Conservation (phyloP, 2,329 filamentous ascomycete genomes). For the Sclerotinia trifoliorum region DNA sequence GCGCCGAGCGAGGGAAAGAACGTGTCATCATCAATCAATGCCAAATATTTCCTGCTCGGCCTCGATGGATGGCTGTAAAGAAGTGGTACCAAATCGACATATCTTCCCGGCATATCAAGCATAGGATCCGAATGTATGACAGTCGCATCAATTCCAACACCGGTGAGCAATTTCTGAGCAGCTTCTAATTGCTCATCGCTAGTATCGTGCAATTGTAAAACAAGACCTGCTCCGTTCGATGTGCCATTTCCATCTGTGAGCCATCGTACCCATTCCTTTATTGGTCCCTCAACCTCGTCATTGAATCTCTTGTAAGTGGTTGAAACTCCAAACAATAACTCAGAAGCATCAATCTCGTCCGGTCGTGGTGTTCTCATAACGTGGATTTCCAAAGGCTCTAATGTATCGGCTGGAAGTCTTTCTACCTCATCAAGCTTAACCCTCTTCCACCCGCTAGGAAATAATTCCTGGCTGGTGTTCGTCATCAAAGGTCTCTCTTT, state of each 20-base stretch:
- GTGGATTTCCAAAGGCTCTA: slow-evolving; percentile 32
- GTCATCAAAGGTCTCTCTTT: slow-evolving; percentile 32
- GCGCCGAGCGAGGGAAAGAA: slow-evolving; percentile 38
- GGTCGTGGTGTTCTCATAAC: slow-evolving; percentile 45
- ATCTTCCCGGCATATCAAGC: slow-evolving; percentile 59
- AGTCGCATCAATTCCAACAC: slow-evolving; percentile 55
- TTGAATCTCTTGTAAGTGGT: slow-evolving; percentile 58
- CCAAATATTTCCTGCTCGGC: slow-evolving; percentile 34
- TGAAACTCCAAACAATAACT: slow-evolving; percentile 59
- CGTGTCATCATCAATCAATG: slow-evolving; percentile 40
- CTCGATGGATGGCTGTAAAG: slow-evolving; percentile 50
- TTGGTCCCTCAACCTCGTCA: slow-evolving; percentile 47
- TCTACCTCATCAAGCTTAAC: slow-evolving; percentile 27
- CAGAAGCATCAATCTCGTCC: slow-evolving; percentile 52
- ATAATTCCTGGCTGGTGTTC: slow-evolving; percentile 33
- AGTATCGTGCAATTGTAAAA: slow-evolving; percentile 54
- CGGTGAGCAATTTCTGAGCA: slow-evolving; percentile 47
- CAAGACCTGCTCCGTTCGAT: slow-evolving; percentile 57
- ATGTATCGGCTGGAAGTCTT: slow-evolving; percentile 28
- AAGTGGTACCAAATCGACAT: slow-evolving; percentile 54
- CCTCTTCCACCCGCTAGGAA: slow-evolving; percentile 33
- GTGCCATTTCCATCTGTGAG: slow-evolving; percentile 55
- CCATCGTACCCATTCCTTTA: slow-evolving; percentile 60
- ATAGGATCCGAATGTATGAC: slow-evolving; percentile 54
- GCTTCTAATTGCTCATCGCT: slow-evolving; percentile 51